A percentile compares a stretch with the other conserved stretches of the same genome.
These are phyloP conservation scores for Paramecium sonneborni DNA, from an alignment of 73 alveolate genomes.

Conservation along the genomic window DNA sequence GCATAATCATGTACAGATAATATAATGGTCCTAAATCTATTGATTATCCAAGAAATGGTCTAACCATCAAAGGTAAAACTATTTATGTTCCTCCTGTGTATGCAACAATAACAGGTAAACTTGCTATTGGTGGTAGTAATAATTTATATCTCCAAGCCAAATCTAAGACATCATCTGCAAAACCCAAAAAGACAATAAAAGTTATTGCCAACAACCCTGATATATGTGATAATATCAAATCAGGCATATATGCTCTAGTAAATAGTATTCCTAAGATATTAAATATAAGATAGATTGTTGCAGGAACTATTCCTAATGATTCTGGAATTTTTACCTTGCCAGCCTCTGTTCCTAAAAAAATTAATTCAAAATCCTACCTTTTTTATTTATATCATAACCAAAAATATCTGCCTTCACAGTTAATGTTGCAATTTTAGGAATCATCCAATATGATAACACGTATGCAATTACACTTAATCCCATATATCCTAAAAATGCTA, in stretches of 20 bases:
- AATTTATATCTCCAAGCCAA: slow-evolving; percentile 97
- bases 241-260: slow-evolving; percentile 49
- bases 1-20: slow-evolving; percentile 85
- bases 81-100: slow-evolving; percentile 92
- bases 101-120: slow-evolving; percentile 92
- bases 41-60: slow-evolving; percentile 66
- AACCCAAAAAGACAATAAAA: slow-evolving; percentile 91
- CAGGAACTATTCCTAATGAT: slow-evolving; percentile 95
- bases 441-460: slow-evolving; percentile 50
- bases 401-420: slow-evolving; percentile 57
- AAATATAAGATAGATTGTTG: slow-evolving; percentile 82
- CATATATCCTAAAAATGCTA: slow-evolving; percentile 22
- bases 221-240: slow-evolving; percentile 71
- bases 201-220: slow-evolving; percentile 92
- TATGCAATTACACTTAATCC: slow-evolving; percentile 24
- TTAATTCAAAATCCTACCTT: background rate
- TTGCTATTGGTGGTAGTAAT: slow-evolving; percentile 93
- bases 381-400: slow-evolving; percentile 64
- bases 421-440: slow-evolving; percentile 42
- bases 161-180: slow-evolving; percentile 97
- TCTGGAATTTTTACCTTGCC: slow-evolving; percentile 80
- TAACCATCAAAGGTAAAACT: slow-evolving; percentile 80
- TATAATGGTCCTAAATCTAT: slow-evolving; percentile 82
- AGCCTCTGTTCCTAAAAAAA: slow-evolving; percentile 18
- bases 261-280: slow-evolving; percentile 23